Conservation (phyloP, 2,329 filamentous ascomycete genomes). For the Colletotrichum eleusines region DNA sequence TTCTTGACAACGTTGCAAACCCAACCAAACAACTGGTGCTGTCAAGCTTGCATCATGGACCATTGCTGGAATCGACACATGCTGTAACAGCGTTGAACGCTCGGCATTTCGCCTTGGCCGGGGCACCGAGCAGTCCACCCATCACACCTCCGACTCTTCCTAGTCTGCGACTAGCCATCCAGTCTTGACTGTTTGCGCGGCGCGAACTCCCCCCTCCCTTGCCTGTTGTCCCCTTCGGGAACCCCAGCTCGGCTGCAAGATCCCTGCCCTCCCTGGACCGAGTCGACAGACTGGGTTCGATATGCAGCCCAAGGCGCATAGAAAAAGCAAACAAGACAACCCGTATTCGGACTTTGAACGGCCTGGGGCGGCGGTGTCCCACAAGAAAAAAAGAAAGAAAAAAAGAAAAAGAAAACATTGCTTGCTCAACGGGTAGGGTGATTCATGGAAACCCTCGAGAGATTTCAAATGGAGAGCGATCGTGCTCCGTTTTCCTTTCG, state of each 20-base stretch:
- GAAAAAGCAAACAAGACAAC: constrained; percentile 29
- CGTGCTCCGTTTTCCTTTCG: constrained; percentile 5
- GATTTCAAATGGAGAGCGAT: constrained; percentile 6
- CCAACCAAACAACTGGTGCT: not conserved
- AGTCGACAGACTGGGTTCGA: constrained; percentile 21
- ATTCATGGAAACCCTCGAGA: not conserved
- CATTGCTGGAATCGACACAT: not conserved
- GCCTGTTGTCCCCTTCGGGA: constrained; percentile 14
- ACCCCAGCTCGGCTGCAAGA: not conserved
- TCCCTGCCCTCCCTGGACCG: constrained; percentile 15
- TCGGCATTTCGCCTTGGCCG: not conserved
- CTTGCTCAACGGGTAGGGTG: not conserved
- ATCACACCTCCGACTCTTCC: not conserved
- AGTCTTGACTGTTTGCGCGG: not conserved
- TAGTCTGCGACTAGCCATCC: not conserved
- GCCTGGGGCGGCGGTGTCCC: not conserved
- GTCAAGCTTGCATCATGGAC: not conserved
- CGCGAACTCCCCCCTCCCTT: not conserved
- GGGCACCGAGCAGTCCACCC: constrained; percentile 8
- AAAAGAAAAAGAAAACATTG: constrained; percentile 1
- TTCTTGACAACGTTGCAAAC: not conserved
- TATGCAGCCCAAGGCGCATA: not conserved
- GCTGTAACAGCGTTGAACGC: not conserved
- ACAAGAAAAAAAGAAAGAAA: constrained; percentile 1
- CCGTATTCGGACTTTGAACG: not conserved